A percentile compares a stretch with the other conserved stretches of the same genome.
These are phyloP conservation scores for Colletotrichum agaves DNA, from an alignment of 2,329 filamentous ascomycete genomes.

Conservation along the genomic window DNA sequence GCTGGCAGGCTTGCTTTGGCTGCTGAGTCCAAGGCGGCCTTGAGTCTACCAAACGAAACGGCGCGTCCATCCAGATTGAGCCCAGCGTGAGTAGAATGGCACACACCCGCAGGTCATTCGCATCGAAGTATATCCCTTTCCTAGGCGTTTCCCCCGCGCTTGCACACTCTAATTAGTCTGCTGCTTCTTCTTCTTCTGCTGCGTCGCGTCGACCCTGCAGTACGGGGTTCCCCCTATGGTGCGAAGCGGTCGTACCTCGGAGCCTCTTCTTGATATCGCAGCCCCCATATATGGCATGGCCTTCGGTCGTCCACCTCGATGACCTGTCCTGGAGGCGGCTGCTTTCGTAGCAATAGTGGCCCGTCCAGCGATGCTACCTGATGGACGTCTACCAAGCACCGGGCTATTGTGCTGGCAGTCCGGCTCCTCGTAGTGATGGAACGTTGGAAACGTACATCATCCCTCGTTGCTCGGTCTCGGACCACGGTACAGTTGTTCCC, in stretches of 20 bases:
- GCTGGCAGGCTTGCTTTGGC: not conserved
- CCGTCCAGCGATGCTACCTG: not conserved
- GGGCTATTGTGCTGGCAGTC: conserved; percentile 7
- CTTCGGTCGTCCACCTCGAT: not conserved
- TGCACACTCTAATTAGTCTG: too few relatives aligned
- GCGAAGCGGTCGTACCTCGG: conserved; percentile 47
- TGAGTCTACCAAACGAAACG: conserved; percentile 29
- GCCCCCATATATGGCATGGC: conserved; percentile 13
- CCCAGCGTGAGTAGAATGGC: conserved; percentile 20
- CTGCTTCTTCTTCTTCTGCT: not conserved
- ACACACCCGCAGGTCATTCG: conserved; percentile 14
- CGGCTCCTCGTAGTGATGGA: conserved; percentile 7
- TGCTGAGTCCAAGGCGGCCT: conserved; percentile 1
- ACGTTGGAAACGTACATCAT: conserved; percentile 8
- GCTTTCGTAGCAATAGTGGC: not conserved
- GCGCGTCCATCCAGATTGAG: conserved; percentile 34
- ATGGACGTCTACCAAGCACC: conserved; percentile 10
- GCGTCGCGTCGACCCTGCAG: conserved; percentile 29
- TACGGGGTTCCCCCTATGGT: conserved; percentile 20
- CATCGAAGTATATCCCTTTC: conserved; percentile 25
- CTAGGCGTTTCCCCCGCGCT: not conserved
- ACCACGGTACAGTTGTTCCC: conserved; percentile 11
- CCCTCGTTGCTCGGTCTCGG: conserved; percentile 3
- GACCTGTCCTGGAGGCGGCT: not conserved
- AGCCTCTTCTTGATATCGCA: conserved; percentile 42